Base-by-base conservation (phyloP, 2,329 filamentous ascomycete species). In the Aspergillus clavatus region DNA sequence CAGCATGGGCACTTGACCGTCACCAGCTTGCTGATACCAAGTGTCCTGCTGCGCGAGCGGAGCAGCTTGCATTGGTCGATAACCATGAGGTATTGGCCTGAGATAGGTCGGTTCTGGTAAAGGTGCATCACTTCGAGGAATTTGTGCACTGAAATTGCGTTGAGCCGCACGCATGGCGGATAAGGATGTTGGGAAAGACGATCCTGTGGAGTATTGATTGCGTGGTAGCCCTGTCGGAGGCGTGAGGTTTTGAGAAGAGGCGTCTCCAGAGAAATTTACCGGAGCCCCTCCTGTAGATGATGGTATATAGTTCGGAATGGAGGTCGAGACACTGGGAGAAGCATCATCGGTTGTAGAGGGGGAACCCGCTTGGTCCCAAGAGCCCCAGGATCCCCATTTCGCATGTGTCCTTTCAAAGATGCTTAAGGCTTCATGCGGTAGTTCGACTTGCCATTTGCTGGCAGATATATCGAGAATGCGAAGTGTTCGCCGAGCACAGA, bases 391-490 rank as follows among this genome's bases (percentile, higher is more conserved):
- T 1, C 88, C 89, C 67, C 87, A 95, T 67, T 85, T 91, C 36
- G 80, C 75, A 59, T 94, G 87, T 2, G 88, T 86, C 27, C 89
- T 80, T 39, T 82, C 75, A n/a, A 97, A 77, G 2, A 94, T 82
- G 1, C 77, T 71, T 0, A 80, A 76, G 0, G 90, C 91, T 66
- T 97, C 91, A 47, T 88, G 84, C 0, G 93, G 91, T 7, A 97
- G 69, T 45, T 89, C 83, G 35, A 95, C 84, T 14, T 84, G 84
- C 90, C 93, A 97, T 59, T 93, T 93, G n/a, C 83, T 80, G 0
- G 86, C 85, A 10, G 95, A 80, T 3, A 94, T 82, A 54, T 86
- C 89, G 35, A 98, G 75, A 38, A 97, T 95, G 48, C 83, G 82
- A 5, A 97, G 75, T 0, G 90, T 91, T 10, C 91, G 80, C 42